These are phyloP conservation scores for Glutinoglossum americanum DNA, from an alignment of 495 filamentous ascomycete species.

Conservation along the genomic window DNA sequence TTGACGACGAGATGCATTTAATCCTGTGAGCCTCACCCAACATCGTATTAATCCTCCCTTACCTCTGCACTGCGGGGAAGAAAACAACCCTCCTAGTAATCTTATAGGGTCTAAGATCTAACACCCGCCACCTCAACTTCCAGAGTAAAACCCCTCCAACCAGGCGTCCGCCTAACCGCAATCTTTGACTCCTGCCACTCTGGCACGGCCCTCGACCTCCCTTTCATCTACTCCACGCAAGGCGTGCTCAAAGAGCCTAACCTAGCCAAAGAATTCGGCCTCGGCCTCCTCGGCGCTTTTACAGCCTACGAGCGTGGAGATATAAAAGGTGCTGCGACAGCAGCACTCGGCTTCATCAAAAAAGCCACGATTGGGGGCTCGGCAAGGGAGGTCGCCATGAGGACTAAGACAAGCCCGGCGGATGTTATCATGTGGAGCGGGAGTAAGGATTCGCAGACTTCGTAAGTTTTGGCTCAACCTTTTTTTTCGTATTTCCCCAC, in stretches of 20 bases:
- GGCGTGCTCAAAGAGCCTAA: slow-evolving; percentile 97
- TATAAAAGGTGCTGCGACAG: slow-evolving; percentile 45
- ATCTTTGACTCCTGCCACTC: slow-evolving; percentile 99
- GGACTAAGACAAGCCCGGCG: slow-evolving; percentile 82
- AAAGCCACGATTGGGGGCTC: slow-evolving; percentile 73
- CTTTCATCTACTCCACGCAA: slow-evolving; percentile 84
- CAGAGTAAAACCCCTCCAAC: slow-evolving; percentile 31
- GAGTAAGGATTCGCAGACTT: slow-evolving; percentile 89
- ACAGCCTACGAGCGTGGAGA: slow-evolving; percentile 85
- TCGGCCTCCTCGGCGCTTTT: slow-evolving; percentile 75
- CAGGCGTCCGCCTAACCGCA: slow-evolving; percentile 80
- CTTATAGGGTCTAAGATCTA: background rate
- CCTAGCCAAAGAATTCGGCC: slow-evolving; percentile 88
- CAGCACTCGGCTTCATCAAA: slow-evolving; percentile 57
- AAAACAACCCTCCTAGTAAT: too few species aligned
- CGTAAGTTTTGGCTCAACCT: slow-evolving; percentile 43
- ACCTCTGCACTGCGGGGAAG: background rate
- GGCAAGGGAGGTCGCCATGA: slow-evolving; percentile 51
- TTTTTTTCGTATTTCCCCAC: too few species aligned
- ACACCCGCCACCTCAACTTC: background rate
- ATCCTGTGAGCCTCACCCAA: slow-evolving; percentile 41
- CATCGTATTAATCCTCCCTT: background rate
- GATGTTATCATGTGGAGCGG: slow-evolving; percentile 97
- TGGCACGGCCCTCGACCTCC: slow-evolving; percentile 83
- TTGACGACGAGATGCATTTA: slow-evolving; percentile 95